phyloP scores from a whole-genome alignment of 768 basidiomycete genomes.

The Suillus plorans region DNA sequence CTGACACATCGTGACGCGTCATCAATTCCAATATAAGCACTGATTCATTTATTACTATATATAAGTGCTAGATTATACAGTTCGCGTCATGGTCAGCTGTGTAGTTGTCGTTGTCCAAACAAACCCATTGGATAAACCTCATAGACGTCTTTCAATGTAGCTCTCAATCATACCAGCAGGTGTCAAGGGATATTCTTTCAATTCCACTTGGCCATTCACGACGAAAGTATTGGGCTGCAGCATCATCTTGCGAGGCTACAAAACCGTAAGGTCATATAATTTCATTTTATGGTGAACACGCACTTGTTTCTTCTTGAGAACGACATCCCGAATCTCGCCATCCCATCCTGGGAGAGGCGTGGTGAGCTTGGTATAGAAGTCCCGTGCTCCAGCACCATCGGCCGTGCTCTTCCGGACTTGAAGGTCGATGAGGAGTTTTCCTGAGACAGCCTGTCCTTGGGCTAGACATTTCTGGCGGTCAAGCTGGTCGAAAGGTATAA shows the following conservation, averaged over 20 bases:
- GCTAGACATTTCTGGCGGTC: constrained; percentile 68
- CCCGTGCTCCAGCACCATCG: constrained; percentile 75
- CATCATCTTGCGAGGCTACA: constrained; percentile 80
- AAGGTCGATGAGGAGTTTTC: constrained; percentile 73
- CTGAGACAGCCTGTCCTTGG: constrained; percentile 64
- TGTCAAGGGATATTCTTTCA: constrained; percentile 80
- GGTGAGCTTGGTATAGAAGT: constrained; percentile 79
- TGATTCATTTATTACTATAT: not conserved
- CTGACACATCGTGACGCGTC: not conserved
- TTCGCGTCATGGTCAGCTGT: not conserved
- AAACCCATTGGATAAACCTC: constrained; percentile 7
- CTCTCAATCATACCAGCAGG: constrained; percentile 76
- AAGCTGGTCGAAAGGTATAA: constrained; percentile 42
- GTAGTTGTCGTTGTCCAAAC: not conserved
- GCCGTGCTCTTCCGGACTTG: constrained; percentile 87
- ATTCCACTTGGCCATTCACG: constrained; percentile 61
- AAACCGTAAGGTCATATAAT: constrained; percentile 2
- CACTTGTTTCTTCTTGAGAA: constrained; percentile 77
- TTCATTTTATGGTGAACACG: constrained; percentile 19
- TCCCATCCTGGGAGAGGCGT: constrained; percentile 72
- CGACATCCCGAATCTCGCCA: constrained; percentile 72
- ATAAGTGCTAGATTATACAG: not conserved
- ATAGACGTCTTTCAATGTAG: constrained; percentile 71
- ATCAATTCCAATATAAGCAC: not conserved
- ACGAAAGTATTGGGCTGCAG: constrained; percentile 81